Evolutionary conservation across 176 grass and related monocot genomes (phyloP), one percentile per base, ranked within the genome.

Genomic region (Typha latifolia): DNA sequence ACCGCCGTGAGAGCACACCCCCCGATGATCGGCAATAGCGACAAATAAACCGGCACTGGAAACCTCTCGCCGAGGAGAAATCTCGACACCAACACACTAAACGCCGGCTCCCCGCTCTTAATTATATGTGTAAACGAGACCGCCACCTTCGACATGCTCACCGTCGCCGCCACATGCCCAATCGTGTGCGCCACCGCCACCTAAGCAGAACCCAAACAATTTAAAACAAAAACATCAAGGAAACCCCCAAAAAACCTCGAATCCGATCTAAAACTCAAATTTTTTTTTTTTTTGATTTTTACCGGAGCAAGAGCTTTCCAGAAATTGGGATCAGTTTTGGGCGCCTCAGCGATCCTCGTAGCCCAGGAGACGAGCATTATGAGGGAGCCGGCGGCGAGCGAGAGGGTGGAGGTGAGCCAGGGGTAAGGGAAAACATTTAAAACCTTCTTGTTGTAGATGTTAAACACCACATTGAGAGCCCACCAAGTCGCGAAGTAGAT

Each of bases 381-480:
- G 74, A 82, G 82, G 56, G 93, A 92, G 72, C 93, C 93, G 66
- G 85, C 93, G 55, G 93, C 88, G 49, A 97, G 93, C 8, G 88
- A 89, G 18, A 97, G 85, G 49, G 88, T 89, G 11, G 93, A 89
- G 20, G 75, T 84, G 37, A 96, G 80, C 93, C 93, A 96, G 23
- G 93, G 93, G 80, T 82, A 96, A 0, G 93, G 93, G 79, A 96
- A 96, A 57, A 73, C 93, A 76, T 96, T 96, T 4, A 96, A 80
- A 49, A 91, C 88, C 69, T 96, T 96, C 80, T 96, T 96, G 82
- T 96, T 96, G 85, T 96, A 96, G 66, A 96, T 96, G 67, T 96
- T 96, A 69, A 96, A 96, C 53, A 96, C 87, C 27, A 96, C 93
- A 71, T 96, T 96, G 21, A 96, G 75, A 49, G 88, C 80, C 93